Conservation (phyloP, 306 rosid species). For the Argentina anserina region DNA sequence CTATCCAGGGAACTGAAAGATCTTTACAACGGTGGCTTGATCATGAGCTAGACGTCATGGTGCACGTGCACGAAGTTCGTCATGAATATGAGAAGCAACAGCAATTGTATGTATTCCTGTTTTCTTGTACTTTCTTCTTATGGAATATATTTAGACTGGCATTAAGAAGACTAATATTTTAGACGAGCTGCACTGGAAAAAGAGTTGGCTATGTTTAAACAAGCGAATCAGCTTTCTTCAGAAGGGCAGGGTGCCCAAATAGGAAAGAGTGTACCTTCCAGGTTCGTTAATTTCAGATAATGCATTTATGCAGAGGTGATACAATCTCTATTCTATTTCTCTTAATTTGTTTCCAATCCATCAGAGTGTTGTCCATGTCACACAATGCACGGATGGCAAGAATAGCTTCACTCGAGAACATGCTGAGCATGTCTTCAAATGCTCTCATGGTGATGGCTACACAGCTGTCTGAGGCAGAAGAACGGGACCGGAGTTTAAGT, state of each 20-base stretch:
- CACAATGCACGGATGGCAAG: slow-evolving; percentile 57
- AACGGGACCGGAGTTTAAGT: slow-evolving; percentile 51
- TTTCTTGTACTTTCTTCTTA: slow-evolving; percentile 5
- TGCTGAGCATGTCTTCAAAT: slow-evolving; percentile 62
- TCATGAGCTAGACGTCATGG: slow-evolving; percentile 76
- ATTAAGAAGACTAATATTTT: slow-evolving; percentile 25
- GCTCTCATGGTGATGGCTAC: slow-evolving; percentile 65
- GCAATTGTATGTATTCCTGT: slow-evolving; percentile 48
- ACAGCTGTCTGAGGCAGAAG: slow-evolving; percentile 73
- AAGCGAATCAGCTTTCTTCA: slow-evolving; percentile 44
- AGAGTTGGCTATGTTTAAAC: slow-evolving; percentile 58
- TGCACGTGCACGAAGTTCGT: slow-evolving; percentile 74
- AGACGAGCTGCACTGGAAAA: slow-evolving; percentile 64
- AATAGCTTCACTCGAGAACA: slow-evolving; percentile 70
- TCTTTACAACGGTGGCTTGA: slow-evolving; percentile 71
- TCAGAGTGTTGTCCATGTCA: slow-evolving; percentile 66
- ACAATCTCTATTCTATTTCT: not conserved
- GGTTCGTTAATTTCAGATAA: slow-evolving; percentile 26
- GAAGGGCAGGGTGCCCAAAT: slow-evolving; percentile 37
- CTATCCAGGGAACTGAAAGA: slow-evolving; percentile 57
- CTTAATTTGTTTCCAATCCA: slow-evolving; percentile 12
- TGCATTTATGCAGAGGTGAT: not conserved
- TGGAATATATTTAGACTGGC: slow-evolving; percentile 3
- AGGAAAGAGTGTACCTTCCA: slow-evolving; percentile 47
- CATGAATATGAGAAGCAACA: slow-evolving; percentile 64